Percentiles rank a stretch among this genome's conserved stretches.
These are phyloP conservation scores for Geotrichum aggregatum DNA, from an alignment of 1,139 yeast genomes.

Conservation along the genomic window DNA sequence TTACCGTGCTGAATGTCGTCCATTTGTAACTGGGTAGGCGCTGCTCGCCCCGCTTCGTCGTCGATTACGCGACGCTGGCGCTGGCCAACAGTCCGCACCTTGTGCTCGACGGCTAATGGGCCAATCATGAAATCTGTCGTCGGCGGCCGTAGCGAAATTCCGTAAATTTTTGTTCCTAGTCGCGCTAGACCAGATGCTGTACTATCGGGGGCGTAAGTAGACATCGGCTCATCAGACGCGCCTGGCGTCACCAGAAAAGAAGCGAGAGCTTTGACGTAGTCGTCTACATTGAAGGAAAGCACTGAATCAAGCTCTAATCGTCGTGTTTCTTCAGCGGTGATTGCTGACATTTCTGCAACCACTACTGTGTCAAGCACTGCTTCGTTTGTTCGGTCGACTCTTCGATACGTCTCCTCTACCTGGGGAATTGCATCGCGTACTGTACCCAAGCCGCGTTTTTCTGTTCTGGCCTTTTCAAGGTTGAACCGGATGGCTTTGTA, in stretches of 20 bases:
- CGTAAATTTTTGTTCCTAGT: constrained; percentile 53
- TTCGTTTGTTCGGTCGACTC: constrained; percentile 23
- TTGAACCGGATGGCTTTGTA: constrained; percentile 18
- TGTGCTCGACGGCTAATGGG: constrained; percentile 63
- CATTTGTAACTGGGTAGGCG: constrained; percentile 51
- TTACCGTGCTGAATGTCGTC: constrained; percentile 35
- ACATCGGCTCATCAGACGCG: not conserved
- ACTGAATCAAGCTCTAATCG: constrained; percentile 22
- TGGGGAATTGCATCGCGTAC: constrained; percentile 15
- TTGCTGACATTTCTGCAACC: constrained; percentile 20
- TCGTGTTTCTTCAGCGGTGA: constrained; percentile 22
- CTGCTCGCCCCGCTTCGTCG: constrained; percentile 43
- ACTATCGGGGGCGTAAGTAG: constrained; percentile 5
- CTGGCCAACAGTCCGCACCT: constrained; percentile 30
- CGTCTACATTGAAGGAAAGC: constrained; percentile 45
- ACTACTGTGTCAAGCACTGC: constrained; percentile 25
- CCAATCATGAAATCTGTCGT: constrained; percentile 65
- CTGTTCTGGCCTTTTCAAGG: constrained; percentile 7
- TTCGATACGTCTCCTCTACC: constrained; percentile 21
- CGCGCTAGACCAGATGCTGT: constrained; percentile 26
- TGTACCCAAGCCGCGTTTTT: constrained; percentile 12
- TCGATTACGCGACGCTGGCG: constrained; percentile 20
- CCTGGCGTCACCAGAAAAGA: constrained; percentile 39
- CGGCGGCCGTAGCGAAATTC: constrained; percentile 47
- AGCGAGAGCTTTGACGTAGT: constrained; percentile 45